phyloP scores from a whole-genome alignment of 257 asterid species.

The Mentha longifolia region DNA sequence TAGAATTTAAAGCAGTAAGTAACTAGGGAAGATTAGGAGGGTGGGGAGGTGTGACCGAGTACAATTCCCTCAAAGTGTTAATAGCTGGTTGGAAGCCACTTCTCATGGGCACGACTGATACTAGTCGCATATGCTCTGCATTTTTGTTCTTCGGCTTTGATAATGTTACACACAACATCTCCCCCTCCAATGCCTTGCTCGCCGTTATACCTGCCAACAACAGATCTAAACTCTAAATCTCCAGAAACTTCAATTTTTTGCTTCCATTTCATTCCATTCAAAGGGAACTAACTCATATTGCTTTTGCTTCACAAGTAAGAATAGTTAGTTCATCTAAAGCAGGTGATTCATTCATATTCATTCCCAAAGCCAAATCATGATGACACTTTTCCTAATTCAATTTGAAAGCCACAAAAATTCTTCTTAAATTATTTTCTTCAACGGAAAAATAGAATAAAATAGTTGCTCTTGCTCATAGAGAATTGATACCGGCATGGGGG shows the following conservation, averaged over 20 bases:
- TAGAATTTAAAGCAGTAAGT: no score
- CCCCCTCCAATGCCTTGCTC: conserved; percentile 72
- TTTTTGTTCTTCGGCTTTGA: conserved; percentile 81
- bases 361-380: not conserved
- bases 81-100: no score
- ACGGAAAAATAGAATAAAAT: not conserved
- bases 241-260: no score
- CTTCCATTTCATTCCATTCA: not conserved
- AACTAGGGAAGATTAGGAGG: not conserved
- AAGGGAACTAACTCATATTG: not conserved
- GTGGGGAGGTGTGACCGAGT: conserved; percentile 43
- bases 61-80: conserved; percentile 58
- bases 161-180: conserved; percentile 73
- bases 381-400: no score
- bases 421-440: no score
- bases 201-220: conserved; percentile 51
- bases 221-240: not conserved
- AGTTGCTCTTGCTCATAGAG: no score
- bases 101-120: conserved; percentile 69
- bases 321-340: not conserved
- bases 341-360: not conserved
- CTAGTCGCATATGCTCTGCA: conserved; percentile 81
- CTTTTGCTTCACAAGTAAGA: no score
- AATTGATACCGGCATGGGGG: conserved; percentile 66
- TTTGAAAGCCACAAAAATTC: not conserved